Percentiles rank a stretch among this genome's conserved stretches.
phyloP scores from a whole-genome alignment of 202 grass and related monocot genomes.

The Cymbopogon flexuosus region DNA sequence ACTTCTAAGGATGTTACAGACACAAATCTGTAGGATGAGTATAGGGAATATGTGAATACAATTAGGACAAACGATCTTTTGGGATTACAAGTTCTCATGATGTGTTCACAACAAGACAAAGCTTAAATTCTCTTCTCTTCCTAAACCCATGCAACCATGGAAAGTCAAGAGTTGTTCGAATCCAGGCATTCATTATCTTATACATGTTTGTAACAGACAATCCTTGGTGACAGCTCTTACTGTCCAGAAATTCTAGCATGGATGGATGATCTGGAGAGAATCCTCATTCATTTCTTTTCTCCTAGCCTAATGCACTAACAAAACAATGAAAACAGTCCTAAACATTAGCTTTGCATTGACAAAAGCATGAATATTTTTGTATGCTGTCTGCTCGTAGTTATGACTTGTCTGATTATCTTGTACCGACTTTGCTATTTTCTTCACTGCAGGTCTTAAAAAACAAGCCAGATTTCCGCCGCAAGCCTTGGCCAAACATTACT shows the following conservation, averaged over 20 bases:
- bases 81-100: neutral
- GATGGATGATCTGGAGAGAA: neutral
- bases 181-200: neutral
- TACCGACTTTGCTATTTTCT: constrained; percentile 11
- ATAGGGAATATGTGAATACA: neutral
- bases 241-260: constrained; percentile 14
- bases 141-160: neutral
- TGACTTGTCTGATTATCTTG: neutral
- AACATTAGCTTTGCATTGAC: constrained; percentile 10
- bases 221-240: neutral
- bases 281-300: neutral
- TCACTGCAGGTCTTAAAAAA: constrained; percentile 78
- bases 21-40: neutral
- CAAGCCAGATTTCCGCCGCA: constrained; percentile 83
- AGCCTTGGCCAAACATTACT: constrained; percentile 89
- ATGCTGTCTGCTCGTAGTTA: neutral
- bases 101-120: neutral
- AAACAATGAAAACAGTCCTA: neutral
- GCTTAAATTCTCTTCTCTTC: neutral
- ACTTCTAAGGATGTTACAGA: neutral
- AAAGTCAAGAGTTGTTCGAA: neutral
- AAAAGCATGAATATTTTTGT: constrained; percentile 21
- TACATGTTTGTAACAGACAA: neutral
- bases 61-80: neutral
- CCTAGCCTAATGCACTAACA: neutral